Evolutionary conservation across 2,329 filamentous ascomycete genomes (phyloP), one percentile per base, ranked within the genome.

Genomic region (Metarhizium sp.): DNA sequence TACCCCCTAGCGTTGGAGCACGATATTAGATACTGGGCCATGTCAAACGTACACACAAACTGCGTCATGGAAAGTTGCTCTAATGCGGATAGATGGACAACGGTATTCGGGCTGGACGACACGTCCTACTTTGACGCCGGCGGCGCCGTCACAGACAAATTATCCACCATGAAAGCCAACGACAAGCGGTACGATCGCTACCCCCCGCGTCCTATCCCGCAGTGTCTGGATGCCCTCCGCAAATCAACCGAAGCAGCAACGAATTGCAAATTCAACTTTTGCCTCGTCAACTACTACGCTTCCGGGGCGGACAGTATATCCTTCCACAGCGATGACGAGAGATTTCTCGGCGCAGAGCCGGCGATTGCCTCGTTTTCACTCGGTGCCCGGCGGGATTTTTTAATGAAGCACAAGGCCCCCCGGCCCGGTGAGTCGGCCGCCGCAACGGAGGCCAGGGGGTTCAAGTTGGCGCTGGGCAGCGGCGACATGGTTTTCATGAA

Each of bases 401-500:
- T 90, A 14, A 81, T 92, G 79, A 91, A 89, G 69, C 88, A 90
- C 64, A 92, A 92, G 66, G 83, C 85, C 0, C 66, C 73, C 0
- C 63, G 73, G 2, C 68, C 73, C 40, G 62, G 60, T 50, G 55
- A 64, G 16, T 59, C 57, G 20, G 34, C 34, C 36, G 8, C 67
- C 2, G 52, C 55, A 64, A 73, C 60, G 30, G 32, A 49, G 7
- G 49, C 66, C 6, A 77, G 74, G 59, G 70, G 73, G 4, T 60
- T 81, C 2, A 81, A 80, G 61, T 60, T 81, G 47, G 71, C 71
- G 0, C 73, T 92, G 18, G 79, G 71, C 0, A 83, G 81, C 49
- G 88, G 89, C 0, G 88, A 92, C 64, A 90, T 92, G 87, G 69
- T 92, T 3, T 70, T 92, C 25, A 92, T 92, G 88, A 78, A 80